Base-by-base conservation (phyloP, 2,329 filamentous ascomycete species). In the Macrophomina pseudophaseolina region DNA sequence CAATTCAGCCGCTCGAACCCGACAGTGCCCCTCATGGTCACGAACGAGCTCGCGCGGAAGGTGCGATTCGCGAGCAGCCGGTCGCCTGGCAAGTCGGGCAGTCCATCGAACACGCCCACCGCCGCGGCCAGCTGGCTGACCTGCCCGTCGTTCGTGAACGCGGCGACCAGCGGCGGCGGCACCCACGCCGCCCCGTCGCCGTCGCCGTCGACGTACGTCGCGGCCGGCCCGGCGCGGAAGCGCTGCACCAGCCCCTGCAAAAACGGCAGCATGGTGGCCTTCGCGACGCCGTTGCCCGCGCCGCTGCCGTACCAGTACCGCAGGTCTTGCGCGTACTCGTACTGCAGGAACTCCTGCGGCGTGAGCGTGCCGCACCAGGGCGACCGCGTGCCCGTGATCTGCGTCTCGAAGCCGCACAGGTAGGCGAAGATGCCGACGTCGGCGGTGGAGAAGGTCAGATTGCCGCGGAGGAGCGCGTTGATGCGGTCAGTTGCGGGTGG, bases 331-430 rank as follows among this genome's bases (percentile, higher is more conserved):
- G 83, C 81, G 74, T 91, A 91, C 71, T 91, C 88, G 70, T 91
- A 91, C 70, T 85, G 78, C 35, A 84, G 79, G 65, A 90, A 81
- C 74, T 91, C 89, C 2, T 86, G 80, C 40, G 88, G 80, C 3
- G 84, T 88, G 71, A 90, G 88, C 16, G 89, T 80, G 60, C 80
- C 79, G 73, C 89, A 91, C 80, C 86, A 91, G 0, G 88, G 86
- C 4, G 87, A 90, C 16, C 68, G 71, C 1, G 77, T 78, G 1
- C 89, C 88, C 0, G 82, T 87, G 69, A 91, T 90, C 71, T 91
- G 89, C 3, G 85, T 87, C 71, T 92, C 89, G 67, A 90, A 91
- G 4, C 88, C 89, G 70, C 89, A 92, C n/a, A 91, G 81, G 70
- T 91, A 90, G 0, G 88, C 88, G 59, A 91, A 87, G 52, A 84